phyloP scores from a whole-genome alignment of 192 early-diverging fungal species.

The Entomortierella lignicola region DNA sequence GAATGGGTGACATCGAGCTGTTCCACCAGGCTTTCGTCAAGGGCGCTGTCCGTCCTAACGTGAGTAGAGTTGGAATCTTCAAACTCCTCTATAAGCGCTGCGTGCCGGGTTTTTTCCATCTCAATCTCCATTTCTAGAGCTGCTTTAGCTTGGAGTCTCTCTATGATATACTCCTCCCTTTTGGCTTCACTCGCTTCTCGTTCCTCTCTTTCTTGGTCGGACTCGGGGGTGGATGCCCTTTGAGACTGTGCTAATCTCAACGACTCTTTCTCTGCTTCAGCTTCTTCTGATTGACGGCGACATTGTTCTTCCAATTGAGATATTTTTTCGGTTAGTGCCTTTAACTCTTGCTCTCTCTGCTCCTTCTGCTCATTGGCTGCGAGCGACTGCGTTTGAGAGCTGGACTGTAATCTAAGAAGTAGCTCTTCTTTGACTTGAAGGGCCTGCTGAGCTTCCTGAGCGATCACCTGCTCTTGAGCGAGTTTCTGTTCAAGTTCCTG shows the following conservation, averaged over 20 bases:
- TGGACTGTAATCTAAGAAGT: background rate
- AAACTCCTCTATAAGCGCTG: background rate
- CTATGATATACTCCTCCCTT: slow-evolving; percentile 23
- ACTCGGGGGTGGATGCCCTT: background rate
- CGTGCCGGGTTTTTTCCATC: slow-evolving; percentile 3
- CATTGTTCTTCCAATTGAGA: slow-evolving; percentile 26
- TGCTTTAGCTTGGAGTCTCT: slow-evolving; percentile 30
- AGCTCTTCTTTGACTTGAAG: slow-evolving; percentile 37
- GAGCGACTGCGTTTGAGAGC: background rate
- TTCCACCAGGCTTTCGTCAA: slow-evolving; percentile 6
- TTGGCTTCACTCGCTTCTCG: slow-evolving; percentile 10
- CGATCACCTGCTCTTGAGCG: slow-evolving; percentile 11
- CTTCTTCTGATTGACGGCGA: slow-evolving; percentile 3
- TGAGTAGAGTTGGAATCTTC: slow-evolving; percentile 13
- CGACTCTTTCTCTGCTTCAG: slow-evolving; percentile 21
- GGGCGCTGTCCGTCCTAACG: slow-evolving; percentile 8
- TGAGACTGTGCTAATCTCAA: slow-evolving; percentile 1
- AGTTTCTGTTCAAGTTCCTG: slow-evolving; percentile 40
- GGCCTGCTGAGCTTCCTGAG: slow-evolving; percentile 25
- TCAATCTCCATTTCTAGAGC: slow-evolving; percentile 29
- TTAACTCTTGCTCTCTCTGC: slow-evolving; percentile 26
- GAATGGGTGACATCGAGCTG: slow-evolving; percentile 5
- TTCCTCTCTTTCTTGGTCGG: slow-evolving; percentile 11
- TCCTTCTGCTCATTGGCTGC: slow-evolving; percentile 20
- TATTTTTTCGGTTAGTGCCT: slow-evolving; percentile 14